These are phyloP conservation scores for Xylogone sp. DNA, from an alignment of 2,329 filamentous ascomycete genomes.

Conservation along the genomic window DNA sequence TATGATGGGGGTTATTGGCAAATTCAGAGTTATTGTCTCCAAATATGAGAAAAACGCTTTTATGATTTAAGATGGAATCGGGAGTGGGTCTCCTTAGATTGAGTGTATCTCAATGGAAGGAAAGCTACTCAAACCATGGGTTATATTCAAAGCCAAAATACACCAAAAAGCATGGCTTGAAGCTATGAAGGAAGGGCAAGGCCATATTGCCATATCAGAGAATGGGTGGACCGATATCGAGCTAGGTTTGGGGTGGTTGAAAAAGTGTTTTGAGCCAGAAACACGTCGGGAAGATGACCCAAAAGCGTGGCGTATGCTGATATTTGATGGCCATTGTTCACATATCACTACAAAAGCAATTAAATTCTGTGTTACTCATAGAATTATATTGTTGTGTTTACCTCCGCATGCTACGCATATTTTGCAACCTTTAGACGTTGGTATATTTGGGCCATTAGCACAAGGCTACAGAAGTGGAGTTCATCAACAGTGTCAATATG, in stretches of 20 bases:
- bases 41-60: background rate
- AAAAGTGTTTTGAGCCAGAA: background rate
- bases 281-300: background rate
- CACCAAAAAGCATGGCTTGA: background rate
- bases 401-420: background rate
- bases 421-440: background rate
- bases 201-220: background rate
- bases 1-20: background rate
- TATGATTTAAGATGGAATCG: background rate
- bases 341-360: background rate
- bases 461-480: background rate
- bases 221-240: slow-evolving; percentile 7
- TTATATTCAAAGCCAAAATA: background rate
- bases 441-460: background rate
- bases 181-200: background rate
- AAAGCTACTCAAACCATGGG: background rate
- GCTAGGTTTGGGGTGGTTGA: slow-evolving; percentile 1
- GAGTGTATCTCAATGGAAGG: background rate
- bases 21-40: background rate
- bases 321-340: background rate
- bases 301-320: background rate
- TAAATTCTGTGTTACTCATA: background rate
- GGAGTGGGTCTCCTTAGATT: background rate
- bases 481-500: background rate
- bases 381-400: background rate